These are phyloP conservation scores for Aspergillus sparsus DNA, from an alignment of 495 filamentous ascomycete species.

Conservation along the genomic window DNA sequence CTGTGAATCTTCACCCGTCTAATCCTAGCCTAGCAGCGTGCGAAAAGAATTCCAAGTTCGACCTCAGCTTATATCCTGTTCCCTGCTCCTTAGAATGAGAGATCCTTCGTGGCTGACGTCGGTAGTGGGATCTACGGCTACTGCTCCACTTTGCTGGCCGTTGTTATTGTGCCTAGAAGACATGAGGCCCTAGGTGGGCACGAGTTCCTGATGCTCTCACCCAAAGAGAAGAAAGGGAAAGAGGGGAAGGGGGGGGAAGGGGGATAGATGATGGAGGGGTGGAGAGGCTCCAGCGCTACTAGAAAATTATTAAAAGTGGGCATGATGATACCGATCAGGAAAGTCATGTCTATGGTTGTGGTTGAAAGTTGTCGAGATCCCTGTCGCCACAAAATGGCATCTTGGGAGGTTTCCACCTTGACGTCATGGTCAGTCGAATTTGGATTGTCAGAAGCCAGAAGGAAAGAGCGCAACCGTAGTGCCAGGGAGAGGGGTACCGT, in stretches of 20 bases:
- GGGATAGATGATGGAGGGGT: background rate
- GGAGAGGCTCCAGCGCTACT: conserved; percentile 15
- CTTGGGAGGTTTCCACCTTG: conserved; percentile 15
- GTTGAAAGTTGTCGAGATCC: conserved; percentile 16
- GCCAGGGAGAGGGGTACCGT: too few species aligned
- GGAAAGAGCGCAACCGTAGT: background rate
- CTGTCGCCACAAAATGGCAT: conserved; percentile 20
- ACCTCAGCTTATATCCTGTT: too few species aligned
- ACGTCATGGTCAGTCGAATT: conserved; percentile 14
- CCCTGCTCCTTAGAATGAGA: background rate
- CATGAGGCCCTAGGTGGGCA: background rate
- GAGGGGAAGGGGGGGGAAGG: background rate
- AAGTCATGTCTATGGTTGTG: conserved; percentile 16
- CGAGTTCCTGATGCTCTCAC: conserved; percentile 11
- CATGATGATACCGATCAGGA: conserved; percentile 18
- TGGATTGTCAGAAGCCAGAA: background rate
- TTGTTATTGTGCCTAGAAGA: background rate
- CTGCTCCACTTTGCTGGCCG: conserved; percentile 14
- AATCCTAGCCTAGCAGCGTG: too few species aligned
- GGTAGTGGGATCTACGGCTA: conserved; percentile 12
- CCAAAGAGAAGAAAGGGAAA: conserved; percentile 5
- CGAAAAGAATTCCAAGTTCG: too few species aligned
- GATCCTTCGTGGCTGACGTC: background rate
- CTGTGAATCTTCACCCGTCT: conserved; percentile 1
- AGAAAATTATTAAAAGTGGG: conserved; percentile 15